Evolutionary conservation across 2,329 filamentous ascomycete genomes (phyloP).

Genomic region (Aquanectria penicillioides): DNA sequence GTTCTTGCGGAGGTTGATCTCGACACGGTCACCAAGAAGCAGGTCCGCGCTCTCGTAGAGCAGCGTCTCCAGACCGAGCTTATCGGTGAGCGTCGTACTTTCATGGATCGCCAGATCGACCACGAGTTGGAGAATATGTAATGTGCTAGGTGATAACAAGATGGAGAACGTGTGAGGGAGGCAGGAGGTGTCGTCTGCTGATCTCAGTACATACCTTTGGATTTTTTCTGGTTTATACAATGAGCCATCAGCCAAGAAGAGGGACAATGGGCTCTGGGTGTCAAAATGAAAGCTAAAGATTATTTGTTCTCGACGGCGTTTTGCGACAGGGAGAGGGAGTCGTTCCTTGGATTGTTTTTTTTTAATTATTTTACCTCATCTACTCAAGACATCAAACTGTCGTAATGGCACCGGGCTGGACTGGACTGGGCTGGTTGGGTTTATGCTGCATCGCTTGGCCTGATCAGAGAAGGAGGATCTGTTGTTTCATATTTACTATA

Average conservation of each 20-base stretch:
- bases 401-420: slow-evolving; percentile 34
- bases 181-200: slow-evolving; percentile 22
- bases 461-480: slow-evolving; percentile 14
- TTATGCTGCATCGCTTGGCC: slow-evolving; percentile 14
- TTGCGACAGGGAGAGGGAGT: slow-evolving; percentile 36
- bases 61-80: slow-evolving; percentile 92
- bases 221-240: slow-evolving; percentile 6
- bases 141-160: slow-evolving; percentile 26
- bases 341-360: slow-evolving; percentile 36
- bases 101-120: slow-evolving; percentile 94
- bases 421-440: slow-evolving; percentile 19
- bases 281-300: slow-evolving; percentile 35
- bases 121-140: slow-evolving; percentile 94
- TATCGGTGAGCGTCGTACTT: slow-evolving; percentile 83
- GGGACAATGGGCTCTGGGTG: slow-evolving; percentile 11
- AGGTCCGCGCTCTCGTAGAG: slow-evolving; percentile 90
- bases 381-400: slow-evolving; percentile 32
- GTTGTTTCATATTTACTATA: slow-evolving; percentile 13
- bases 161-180: slow-evolving; percentile 7
- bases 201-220: slow-evolving; percentile 33
- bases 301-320: slow-evolving; percentile 33
- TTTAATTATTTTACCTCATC: slow-evolving; percentile 22
- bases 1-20: slow-evolving; percentile 91
- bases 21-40: slow-evolving; percentile 98
- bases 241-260: not conserved